These are phyloP conservation scores for Periglandula ipomoeae DNA, from an alignment of 2,329 filamentous ascomycete genomes.

Conservation along the genomic window DNA sequence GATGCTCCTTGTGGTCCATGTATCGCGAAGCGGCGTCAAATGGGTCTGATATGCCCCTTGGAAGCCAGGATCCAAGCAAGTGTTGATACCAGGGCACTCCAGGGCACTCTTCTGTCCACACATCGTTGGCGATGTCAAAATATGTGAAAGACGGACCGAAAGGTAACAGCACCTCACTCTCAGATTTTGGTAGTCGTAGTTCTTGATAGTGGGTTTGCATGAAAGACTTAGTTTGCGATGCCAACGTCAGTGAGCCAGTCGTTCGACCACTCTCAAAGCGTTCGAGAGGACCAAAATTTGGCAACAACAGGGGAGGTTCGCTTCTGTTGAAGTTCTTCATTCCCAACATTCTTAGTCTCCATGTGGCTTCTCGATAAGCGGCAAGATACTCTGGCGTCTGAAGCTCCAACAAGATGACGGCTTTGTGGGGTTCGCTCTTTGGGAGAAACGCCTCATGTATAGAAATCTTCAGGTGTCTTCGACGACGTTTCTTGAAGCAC, in stretches of 20 bases:
- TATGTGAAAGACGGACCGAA: conserved; percentile 14
- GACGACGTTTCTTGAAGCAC: conserved; percentile 10
- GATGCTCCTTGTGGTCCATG: conserved; percentile 28
- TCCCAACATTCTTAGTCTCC: not conserved
- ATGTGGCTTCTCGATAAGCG: conserved; percentile 14
- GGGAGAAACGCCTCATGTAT: conserved; percentile 18
- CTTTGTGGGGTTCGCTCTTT: conserved; percentile 12
- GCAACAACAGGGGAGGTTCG: conserved; percentile 1
- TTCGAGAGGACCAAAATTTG: not conserved
- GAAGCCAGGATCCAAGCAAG: conserved; percentile 17
- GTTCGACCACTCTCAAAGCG: not conserved
- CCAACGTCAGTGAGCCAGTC: conserved; percentile 12
- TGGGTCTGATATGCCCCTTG: conserved; percentile 11
- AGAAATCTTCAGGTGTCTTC: conserved; percentile 11
- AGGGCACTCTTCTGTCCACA: conserved; percentile 11
- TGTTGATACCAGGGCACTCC: conserved; percentile 7
- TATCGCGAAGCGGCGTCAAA: not conserved
- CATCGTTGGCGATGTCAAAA: conserved; percentile 7
- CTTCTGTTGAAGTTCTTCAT: conserved; percentile 5
- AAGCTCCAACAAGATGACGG: conserved; percentile 40
- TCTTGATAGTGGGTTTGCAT: conserved; percentile 17
- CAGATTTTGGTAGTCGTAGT: not conserved
- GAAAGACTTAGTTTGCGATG: conserved; percentile 17
- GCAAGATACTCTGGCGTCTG: conserved; percentile 36
- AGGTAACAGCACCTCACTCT: conserved; percentile 9